Evolutionary conservation across 805 yeast species (phyloP).

Genomic region (Vanderwaltozyma tropicalis): DNA sequence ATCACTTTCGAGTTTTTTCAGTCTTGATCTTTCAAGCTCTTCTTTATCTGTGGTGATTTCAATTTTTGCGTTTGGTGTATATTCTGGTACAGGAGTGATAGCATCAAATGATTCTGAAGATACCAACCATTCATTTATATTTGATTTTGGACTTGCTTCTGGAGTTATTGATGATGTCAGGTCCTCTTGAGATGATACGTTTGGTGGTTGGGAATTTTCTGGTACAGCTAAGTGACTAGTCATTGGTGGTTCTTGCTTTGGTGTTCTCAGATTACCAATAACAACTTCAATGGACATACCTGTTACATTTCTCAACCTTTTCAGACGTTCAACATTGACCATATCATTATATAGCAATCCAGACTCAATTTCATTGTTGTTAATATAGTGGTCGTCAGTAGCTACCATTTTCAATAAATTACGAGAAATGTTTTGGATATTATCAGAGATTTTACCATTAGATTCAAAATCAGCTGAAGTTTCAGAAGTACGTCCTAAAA

Average conservation of each 20-base stretch:
- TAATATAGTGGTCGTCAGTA: neutral
- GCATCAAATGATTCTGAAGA: neutral
- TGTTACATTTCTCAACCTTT: conserved; percentile 64
- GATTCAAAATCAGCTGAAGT: conserved; percentile 6
- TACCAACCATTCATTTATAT: conserved; percentile 3
- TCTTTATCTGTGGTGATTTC: conserved; percentile 26
- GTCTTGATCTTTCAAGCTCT: conserved; percentile 31
- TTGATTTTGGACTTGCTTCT: neutral
- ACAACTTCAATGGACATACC: conserved; percentile 74
- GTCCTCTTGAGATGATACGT: neutral
- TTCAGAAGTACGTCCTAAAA: conserved; percentile 19
- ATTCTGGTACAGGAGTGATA: conserved; percentile 14
- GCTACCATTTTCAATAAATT: conserved; percentile 10
- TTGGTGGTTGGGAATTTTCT: neutral
- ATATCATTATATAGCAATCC: conserved; percentile 30
- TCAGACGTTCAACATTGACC: conserved; percentile 71
- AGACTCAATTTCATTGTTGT: conserved; percentile 19
- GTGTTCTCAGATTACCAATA: conserved; percentile 60
- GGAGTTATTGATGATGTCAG: neutral
- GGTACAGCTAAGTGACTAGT: neutral
- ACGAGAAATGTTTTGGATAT: conserved; percentile 9
- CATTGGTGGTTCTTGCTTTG: neutral
- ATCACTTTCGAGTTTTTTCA: conserved; percentile 33
- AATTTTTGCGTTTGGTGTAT: conserved; percentile 11
- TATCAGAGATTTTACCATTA: conserved; percentile 6